These are phyloP conservation scores for Viola odorata DNA, from an alignment of 345 rosid genomes.

Conservation along the genomic window DNA sequence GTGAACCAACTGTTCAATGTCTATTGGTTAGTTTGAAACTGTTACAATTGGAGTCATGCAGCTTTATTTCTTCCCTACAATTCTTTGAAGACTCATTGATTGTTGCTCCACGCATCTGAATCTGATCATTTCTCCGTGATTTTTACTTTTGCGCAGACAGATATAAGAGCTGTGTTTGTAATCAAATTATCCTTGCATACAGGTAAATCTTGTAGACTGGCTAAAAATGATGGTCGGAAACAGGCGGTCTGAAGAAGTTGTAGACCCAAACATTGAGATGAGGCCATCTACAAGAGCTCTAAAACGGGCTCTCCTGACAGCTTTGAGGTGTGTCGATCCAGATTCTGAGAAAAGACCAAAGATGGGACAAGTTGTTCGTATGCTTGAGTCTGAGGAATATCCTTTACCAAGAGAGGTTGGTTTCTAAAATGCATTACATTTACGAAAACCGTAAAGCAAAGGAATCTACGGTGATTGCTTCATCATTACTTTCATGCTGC, in stretches of 20 bases:
- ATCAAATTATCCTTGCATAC: slow-evolving; percentile 13
- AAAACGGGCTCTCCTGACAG: slow-evolving; percentile 87
- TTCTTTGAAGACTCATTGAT: not conserved
- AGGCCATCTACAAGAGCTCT: slow-evolving; percentile 86
- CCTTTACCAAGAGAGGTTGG: slow-evolving; percentile 94
- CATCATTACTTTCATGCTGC: not conserved
- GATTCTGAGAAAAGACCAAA: slow-evolving; percentile 87
- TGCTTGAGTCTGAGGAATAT: slow-evolving; percentile 96
- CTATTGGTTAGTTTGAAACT: too few relatives aligned
- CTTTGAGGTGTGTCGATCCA: slow-evolving; percentile 94
- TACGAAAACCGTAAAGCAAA: not conserved
- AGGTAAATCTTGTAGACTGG: slow-evolving; percentile 99
- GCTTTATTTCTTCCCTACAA: not conserved
- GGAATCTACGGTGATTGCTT: too few relatives aligned
- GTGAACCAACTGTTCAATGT: too few relatives aligned
- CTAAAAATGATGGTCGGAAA: slow-evolving; percentile 97
- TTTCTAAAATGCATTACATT: not conserved
- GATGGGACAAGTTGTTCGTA: slow-evolving; percentile 99
- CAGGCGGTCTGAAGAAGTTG: slow-evolving; percentile 86
- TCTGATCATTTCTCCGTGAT: not conserved
- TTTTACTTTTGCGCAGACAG: not conserved
- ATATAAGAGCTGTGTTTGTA: not conserved
- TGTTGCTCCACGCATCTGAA: not conserved
- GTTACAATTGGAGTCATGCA: not conserved
- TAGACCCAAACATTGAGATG: slow-evolving; percentile 79